A percentile compares a stretch with the other conserved stretches of the same genome.
These are phyloP conservation scores for Diplodia scrobiculata DNA, from an alignment of 2,329 filamentous ascomycete species.

Conservation along the genomic window DNA sequence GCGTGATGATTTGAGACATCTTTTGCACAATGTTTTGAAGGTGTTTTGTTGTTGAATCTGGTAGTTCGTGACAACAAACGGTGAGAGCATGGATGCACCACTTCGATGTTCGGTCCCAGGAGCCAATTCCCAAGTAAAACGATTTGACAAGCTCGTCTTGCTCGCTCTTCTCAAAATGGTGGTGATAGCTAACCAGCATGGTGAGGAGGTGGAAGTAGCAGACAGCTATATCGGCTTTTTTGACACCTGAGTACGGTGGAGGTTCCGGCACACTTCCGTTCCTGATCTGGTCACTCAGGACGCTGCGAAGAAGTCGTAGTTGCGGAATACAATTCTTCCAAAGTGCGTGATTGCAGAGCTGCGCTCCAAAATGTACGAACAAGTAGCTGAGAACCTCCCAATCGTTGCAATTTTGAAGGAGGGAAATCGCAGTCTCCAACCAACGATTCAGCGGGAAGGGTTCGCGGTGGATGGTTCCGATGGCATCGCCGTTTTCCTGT, in stretches of 20 bases:
- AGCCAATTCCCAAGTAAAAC: slow-evolving; percentile 81
- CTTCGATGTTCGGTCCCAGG: slow-evolving; percentile 83
- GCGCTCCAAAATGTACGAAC: slow-evolving; percentile 80
- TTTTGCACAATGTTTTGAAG: slow-evolving; percentile 84
- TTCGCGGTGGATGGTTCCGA: background rate
- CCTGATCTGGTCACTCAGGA: slow-evolving; percentile 81
- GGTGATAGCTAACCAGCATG: slow-evolving; percentile 87
- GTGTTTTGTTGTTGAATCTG: slow-evolving; percentile 80
- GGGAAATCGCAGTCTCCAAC: slow-evolving; percentile 73
- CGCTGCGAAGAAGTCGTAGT: slow-evolving; percentile 71
- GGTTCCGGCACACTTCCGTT: slow-evolving; percentile 78
- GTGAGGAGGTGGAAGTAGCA: slow-evolving; percentile 85
- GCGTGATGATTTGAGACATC: slow-evolving; percentile 95
- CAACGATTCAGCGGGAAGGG: slow-evolving; percentile 60
- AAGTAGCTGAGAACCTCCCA: slow-evolving; percentile 95
- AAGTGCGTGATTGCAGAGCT: slow-evolving; percentile 85
- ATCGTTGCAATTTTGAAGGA: slow-evolving; percentile 73
- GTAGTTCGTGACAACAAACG: slow-evolving; percentile 92
- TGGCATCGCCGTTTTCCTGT: background rate
- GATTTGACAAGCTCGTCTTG: slow-evolving; percentile 86
- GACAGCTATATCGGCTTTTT: slow-evolving; percentile 83
- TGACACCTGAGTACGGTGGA: slow-evolving; percentile 73
- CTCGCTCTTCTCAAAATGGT: slow-evolving; percentile 78
- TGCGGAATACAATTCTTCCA: slow-evolving; percentile 74
- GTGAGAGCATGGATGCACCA: slow-evolving; percentile 93